Base-by-base conservation (phyloP, 2,329 filamentous ascomycete genomes). In the Penicillium sp. region DNA sequence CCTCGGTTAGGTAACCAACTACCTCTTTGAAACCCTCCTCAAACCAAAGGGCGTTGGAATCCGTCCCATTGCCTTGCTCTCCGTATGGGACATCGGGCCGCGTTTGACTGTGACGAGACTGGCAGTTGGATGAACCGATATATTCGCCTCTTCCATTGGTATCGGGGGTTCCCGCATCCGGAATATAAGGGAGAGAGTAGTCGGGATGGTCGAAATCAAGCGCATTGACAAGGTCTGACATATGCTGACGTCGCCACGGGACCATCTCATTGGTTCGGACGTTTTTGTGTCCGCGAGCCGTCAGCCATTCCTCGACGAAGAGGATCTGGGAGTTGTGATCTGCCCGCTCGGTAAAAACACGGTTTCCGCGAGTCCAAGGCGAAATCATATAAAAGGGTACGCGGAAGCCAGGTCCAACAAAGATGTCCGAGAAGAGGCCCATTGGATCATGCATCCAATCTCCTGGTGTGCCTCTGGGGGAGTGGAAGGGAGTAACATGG, bases 291-390 rank as follows among this genome's bases (percentile, higher is more conserved):
- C 75, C 75, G 27, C 72, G 73, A 3, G 74, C 69, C 4, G 61
- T 64, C 12, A 78, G 64, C 76, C 76, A 79, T 56, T 75, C 63
- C 60, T 80, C 78, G 1, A 81, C 59, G 55, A 81, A 80, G 35
- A 78, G 63, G 25, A 80, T 77, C 50, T 80, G 78, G 0, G 78
- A 80, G 54, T 72, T 79, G 61, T 81, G 79, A 56, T 81, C 79
- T 4, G 74, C 70, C 36, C 77, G 75, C 58, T 80, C 78, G 0
- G 76, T 78, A 53, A 78, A 80, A 2, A 81, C 77, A 18, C 77
- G 72, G 8, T 74, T 75, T 10, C 76, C 75, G 12, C 78, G 75
- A 0, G 78, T 81, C 72, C 76, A 81, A 0, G 78, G 78, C 0
- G 78, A 80, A 46, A 81, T 70, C 61, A 81, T 79, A 55, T 77